A percentile compares a stretch with the other conserved stretches of the same genome.
phyloP scores from a whole-genome alignment of 2,329 filamentous ascomycete genomes.

The Xylariaceae sp. region DNA sequence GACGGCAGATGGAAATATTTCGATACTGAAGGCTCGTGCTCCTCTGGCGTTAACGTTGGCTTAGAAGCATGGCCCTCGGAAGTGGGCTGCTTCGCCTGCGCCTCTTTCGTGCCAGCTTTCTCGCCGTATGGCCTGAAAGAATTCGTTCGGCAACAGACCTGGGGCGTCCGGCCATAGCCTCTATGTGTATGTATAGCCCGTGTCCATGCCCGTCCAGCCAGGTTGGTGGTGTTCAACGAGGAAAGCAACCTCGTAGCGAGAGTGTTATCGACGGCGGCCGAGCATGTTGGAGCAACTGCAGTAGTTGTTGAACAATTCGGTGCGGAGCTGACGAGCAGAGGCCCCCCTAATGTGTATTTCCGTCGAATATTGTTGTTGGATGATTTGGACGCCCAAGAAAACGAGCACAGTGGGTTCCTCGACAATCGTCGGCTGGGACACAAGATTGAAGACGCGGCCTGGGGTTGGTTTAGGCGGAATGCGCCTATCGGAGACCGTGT shows the following conservation, averaged over 20 bases:
- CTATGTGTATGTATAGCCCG: constrained; percentile 31
- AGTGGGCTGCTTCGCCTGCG: constrained; percentile 18
- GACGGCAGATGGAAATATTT: constrained; percentile 49
- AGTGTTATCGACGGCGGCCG: constrained; percentile 35
- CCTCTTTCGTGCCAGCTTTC: constrained; percentile 13
- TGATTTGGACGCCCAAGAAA: constrained; percentile 26
- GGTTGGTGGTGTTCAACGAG: constrained; percentile 30
- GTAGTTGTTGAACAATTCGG: constrained; percentile 35
- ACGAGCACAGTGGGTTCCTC: constrained; percentile 24
- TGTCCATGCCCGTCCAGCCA: constrained; percentile 36
- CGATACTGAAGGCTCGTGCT: constrained; percentile 40
- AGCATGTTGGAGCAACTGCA: constrained; percentile 36
- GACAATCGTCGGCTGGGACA: constrained; percentile 20
- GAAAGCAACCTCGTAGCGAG: constrained; percentile 24
- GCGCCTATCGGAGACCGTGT: constrained; percentile 19
- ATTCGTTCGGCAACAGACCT: constrained; percentile 27
- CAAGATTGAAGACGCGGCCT: constrained; percentile 19
- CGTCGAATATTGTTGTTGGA: constrained; percentile 39
- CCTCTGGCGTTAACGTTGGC: constrained; percentile 17
- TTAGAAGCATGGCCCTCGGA: constrained; percentile 13
- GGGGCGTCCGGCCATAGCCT: constrained; percentile 19
- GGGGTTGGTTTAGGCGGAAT: constrained; percentile 16
- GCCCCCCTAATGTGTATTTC: constrained; percentile 50
- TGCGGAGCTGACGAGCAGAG: constrained; percentile 45
- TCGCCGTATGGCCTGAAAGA: constrained; percentile 29